Base-by-base conservation (phyloP, 768 basidiomycete genomes). In the Russula dissimulans region DNA sequence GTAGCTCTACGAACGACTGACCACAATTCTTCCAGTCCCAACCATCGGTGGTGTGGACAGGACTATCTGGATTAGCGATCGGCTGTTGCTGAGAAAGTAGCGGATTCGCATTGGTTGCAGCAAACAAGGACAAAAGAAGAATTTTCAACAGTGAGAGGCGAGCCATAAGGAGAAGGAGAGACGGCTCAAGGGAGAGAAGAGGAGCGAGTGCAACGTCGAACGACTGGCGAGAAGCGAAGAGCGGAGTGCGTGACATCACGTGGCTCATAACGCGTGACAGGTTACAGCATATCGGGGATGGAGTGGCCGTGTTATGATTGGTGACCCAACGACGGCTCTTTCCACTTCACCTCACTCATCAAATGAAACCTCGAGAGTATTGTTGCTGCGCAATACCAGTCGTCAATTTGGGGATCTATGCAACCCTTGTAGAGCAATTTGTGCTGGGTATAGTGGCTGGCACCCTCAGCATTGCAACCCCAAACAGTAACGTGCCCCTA, bases 321-420 rank as follows among this genome's bases (percentile, higher is more conserved):
- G 22, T 26, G 22, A 26, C 22, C 22, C 22, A 41, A 29, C 12
- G 15, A 49, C 56, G 62, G 41, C 47, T 41, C 52, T 64, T 65
- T 44, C 41, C 42, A 47, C 48, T 12, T 22, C 32, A 26, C 44
- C 50, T 26, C 53, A 11, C 57, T 45, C 45, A 57, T 67, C 66
- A 32, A 41, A 87, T 89, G 86, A 88, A 85, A 71, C 74, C 85
- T 53, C 82, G 90, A 75, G 86, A 91, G 51, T 95, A 93, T 69
- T 97, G 93, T 69, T 97, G 93, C 72, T 91, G 89, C 68, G 94
- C 94, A 46, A 87, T 97, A 60, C 95, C 95, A 9, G 74, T 93
- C 51, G 77, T 93, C 63, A 95, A 99, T 75, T 80, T 84, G 62
- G 97, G 97, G 36, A 89, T 97, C 55, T 97, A 97, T 67, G 72